Base-by-base conservation (phyloP, 164 flowering plant genomes). In the Hamamelis virginiana region DNA sequence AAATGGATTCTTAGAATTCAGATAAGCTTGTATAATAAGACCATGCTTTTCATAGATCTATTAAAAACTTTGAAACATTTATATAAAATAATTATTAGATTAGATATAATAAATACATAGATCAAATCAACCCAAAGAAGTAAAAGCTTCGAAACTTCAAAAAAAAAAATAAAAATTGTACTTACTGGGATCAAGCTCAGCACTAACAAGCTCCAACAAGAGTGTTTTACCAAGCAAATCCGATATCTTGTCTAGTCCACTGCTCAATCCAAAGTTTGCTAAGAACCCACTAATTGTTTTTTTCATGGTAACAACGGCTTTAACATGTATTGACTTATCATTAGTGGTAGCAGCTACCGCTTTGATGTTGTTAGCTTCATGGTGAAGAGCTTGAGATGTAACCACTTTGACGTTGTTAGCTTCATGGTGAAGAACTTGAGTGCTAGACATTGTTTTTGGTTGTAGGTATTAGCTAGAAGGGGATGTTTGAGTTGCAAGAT, bases 131-230 rank as follows among this genome's bases (percentile, higher is more conserved):
- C n/a, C n/a, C n/a, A n/a, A n/a, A n/a, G n/a, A n/a, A n/a, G n/a
- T n/a, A n/a, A n/a, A n/a, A n/a, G n/a, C n/a, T n/a, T 6, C 41
- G 4, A 33, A 33, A 33, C n/a, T n/a, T n/a, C n/a, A 33, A 33
- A 33, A 33, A 2, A 33, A 33, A 33, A 2, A 33, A 33, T 2
- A 2, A 33, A 2, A 2, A 33, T 33, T 2, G 41, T 33, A 69
- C 92, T 83, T 82, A 92, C 97, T 67, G 15, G 91, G 81, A 33
- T 90, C 87, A 33, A 87, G 78, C 72, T 89, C 82, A 0, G 86
- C 46, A 64, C 94, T 87, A 38, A 89, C 85, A 21, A 92, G 91
- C 80, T 89, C 96, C 66, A 92, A 57, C 15, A 72, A 73, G 1
- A 90, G 66, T 1, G 87, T 25, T 77, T 74, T 84, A 0, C 91